Conservation (phyloP, 345 rosid genomes). For the Eucalyptus curtisii region DNA sequence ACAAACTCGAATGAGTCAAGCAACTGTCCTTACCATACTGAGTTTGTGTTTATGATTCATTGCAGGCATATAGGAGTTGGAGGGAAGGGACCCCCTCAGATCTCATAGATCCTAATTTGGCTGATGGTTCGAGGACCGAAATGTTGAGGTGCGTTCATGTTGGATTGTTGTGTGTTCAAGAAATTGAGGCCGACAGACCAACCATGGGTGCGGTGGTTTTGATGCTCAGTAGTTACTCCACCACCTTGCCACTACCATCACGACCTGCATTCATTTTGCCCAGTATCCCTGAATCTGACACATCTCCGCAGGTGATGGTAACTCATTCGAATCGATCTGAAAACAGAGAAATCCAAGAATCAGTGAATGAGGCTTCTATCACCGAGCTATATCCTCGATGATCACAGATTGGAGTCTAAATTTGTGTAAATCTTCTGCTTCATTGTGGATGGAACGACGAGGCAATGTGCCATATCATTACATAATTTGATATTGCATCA, state of each 20-base stretch:
- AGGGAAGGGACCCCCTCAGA: neutral
- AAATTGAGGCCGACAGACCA: neutral
- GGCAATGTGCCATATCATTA: no score
- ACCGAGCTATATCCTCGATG: neutral
- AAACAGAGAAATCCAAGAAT: neutral
- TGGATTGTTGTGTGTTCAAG: neutral
- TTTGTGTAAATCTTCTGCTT: fast-evolving
- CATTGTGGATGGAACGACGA: no score
- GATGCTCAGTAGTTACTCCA: neutral
- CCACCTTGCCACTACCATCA: neutral
- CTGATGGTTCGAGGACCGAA: neutral
- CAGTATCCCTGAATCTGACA: neutral
- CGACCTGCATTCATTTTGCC: neutral
- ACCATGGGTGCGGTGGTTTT: neutral
- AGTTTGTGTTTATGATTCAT: neutral
- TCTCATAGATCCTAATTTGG: neutral
- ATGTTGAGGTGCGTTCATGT: neutral
- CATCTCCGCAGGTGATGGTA: fast-evolving
- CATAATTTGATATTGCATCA: no score
- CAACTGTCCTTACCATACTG: neutral
- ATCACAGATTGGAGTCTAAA: neutral
- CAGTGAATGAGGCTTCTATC: neutral
- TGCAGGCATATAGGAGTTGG: neutral
- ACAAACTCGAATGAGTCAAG: neutral
- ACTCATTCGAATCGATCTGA: neutral